phyloP scores from a whole-genome alignment of 768 basidiomycete species.

The Boletus pseudopeckii region DNA sequence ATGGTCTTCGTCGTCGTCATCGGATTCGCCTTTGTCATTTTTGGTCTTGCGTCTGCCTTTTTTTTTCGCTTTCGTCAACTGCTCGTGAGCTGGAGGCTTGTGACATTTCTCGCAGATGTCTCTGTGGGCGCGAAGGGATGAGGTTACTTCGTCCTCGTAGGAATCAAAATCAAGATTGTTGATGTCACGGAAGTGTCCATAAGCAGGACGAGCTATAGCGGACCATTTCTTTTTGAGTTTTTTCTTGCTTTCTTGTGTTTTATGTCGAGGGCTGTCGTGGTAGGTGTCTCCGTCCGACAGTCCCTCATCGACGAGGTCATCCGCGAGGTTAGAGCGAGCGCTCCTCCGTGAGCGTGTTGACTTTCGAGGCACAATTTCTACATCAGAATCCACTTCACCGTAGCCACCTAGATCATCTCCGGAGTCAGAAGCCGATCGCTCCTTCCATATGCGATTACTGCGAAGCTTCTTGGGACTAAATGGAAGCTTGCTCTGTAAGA shows the following conservation, averaged over 20 bases:
- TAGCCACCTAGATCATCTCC: constrained; percentile 41
- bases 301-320: constrained; percentile 23
- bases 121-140: constrained; percentile 58
- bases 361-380: constrained; percentile 35
- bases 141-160: constrained; percentile 54
- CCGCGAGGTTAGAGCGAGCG: constrained; percentile 35
- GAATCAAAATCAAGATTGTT: constrained; percentile 39
- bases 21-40: constrained; percentile 42
- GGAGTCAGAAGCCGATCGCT: constrained; percentile 30
- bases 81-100: constrained; percentile 52
- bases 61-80: constrained; percentile 45
- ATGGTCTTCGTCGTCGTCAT: constrained; percentile 51
- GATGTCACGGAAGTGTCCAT: constrained; percentile 45
- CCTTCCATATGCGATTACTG: constrained; percentile 26
- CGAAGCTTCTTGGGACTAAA: constrained; percentile 69
- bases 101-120: constrained; percentile 71
- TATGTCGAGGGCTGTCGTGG: constrained; percentile 23
- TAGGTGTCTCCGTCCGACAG: constrained; percentile 36
- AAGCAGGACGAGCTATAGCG: constrained; percentile 43
- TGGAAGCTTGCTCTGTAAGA: constrained; percentile 41
- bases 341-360: constrained; percentile 47
- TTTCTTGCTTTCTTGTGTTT: not conserved
- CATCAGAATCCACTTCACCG: constrained; percentile 30
- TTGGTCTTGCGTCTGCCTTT: constrained; percentile 39
- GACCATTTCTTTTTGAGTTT: constrained; percentile 31